These are phyloP conservation scores for Lolium multiflorum DNA, from an alignment of 176 grass and related monocot genomes.

Conservation along the genomic window DNA sequence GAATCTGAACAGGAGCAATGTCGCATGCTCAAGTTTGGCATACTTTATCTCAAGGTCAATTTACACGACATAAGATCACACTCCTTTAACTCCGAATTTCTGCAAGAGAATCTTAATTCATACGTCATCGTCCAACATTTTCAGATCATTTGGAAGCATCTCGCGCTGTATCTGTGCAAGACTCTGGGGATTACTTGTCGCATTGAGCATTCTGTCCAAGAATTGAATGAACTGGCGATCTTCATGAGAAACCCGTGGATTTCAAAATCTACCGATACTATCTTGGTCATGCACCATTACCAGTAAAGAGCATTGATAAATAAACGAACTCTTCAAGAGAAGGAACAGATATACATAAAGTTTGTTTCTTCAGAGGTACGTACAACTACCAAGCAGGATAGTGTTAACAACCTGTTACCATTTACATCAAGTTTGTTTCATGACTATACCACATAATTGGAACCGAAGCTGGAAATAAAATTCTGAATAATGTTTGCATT, in stretches of 20 bases:
- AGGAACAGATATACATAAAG: background rate
- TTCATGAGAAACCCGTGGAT: conserved; percentile 44
- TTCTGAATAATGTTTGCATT: background rate
- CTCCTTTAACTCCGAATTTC: background rate
- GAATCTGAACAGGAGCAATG: conserved; percentile 18
- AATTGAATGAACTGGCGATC: conserved; percentile 50
- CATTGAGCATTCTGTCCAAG: conserved; percentile 50
- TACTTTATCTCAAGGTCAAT: conserved; percentile 9
- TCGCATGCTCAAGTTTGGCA: background rate
- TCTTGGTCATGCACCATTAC: conserved; percentile 39
- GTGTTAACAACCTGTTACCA: too few species aligned
- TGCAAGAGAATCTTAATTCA: conserved; percentile 13
- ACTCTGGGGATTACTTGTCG: conserved; percentile 47
- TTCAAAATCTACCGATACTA: conserved; percentile 41
- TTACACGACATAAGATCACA: conserved; percentile 16
- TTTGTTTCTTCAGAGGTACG: conserved; percentile 8
- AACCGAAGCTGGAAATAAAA: background rate
- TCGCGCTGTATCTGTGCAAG: conserved; percentile 39
- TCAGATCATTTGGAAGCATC: conserved; percentile 34
- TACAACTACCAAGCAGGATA: background rate
- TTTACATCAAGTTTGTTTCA: background rate
- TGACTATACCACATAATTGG: background rate
- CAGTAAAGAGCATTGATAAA: background rate
- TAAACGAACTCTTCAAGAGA: background rate
- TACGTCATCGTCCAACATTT: conserved; percentile 47